Conservation (phyloP, 768 basidiomycete genomes). For the Tricholoma hemisulphureum region DNA sequence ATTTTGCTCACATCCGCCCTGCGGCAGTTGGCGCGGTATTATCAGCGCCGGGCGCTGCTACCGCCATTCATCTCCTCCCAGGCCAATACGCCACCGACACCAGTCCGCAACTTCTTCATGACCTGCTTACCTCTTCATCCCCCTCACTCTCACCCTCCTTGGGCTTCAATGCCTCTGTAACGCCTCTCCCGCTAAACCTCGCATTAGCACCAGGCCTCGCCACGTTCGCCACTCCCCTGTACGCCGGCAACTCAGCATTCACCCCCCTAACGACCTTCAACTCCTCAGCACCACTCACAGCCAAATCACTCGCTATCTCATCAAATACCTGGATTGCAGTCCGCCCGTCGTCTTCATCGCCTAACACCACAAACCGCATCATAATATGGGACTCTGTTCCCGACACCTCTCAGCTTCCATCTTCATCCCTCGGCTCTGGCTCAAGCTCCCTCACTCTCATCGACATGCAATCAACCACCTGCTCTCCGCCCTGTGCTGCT, state of each 20-base stretch:
- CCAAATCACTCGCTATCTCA: conserved; percentile 54
- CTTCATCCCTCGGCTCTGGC: conserved; percentile 34
- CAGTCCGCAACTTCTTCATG: conserved; percentile 56
- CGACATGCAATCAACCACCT: conserved; percentile 57
- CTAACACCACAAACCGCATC: conserved; percentile 37
- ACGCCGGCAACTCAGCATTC: conserved; percentile 53
- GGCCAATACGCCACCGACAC: conserved; percentile 62
- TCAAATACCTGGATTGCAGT: conserved; percentile 57
- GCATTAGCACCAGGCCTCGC: conserved; percentile 56
- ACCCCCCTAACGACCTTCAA: conserved; percentile 41
- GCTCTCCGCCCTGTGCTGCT: conserved; percentile 68
- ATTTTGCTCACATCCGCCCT: no score
- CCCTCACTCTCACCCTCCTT: conserved; percentile 47
- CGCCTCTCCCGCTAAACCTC: conserved; percentile 52
- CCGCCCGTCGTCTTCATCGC: conserved; percentile 36
- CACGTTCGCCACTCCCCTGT: conserved; percentile 49
- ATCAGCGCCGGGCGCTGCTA: conserved; percentile 46
- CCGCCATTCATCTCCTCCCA: conserved; percentile 53
- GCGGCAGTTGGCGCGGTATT: conserved; percentile 63
- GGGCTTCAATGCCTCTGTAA: conserved; percentile 52
- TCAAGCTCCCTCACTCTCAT: conserved; percentile 54
- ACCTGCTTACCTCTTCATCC: conserved; percentile 53
- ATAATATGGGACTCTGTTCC: conserved; percentile 80
- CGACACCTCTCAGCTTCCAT: conserved; percentile 68
- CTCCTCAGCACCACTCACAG: conserved; percentile 41